These are phyloP conservation scores for Chlorella sp. DNA, from an alignment of 139 green algal genomes.

Conservation along the genomic window DNA sequence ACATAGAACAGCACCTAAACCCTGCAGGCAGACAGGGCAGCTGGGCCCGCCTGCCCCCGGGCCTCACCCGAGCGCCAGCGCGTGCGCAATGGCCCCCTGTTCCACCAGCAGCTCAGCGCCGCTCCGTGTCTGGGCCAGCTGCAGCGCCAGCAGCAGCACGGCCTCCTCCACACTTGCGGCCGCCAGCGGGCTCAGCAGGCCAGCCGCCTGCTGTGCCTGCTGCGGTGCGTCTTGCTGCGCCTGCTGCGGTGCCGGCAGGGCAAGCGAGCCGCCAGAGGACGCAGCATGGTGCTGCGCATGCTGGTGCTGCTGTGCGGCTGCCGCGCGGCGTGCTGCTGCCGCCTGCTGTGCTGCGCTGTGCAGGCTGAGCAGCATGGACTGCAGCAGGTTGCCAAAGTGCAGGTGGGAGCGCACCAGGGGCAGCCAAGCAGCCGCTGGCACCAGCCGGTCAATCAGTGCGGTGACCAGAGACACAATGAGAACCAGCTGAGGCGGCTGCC, in stretches of 20 bases:
- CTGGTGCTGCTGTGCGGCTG: neutral
- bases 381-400: slow-evolving; percentile 31
- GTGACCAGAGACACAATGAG: slow-evolving; percentile 19
- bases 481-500: slow-evolving; percentile 16
- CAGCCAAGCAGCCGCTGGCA: slow-evolving; percentile 22
- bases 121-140: slow-evolving; percentile 27
- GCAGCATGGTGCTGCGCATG: no score
- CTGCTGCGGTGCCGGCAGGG: neutral
- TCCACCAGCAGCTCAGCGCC: slow-evolving; percentile 43
- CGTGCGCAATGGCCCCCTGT: slow-evolving; percentile 29
- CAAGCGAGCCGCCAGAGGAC: neutral
- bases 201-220: neutral
- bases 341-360: slow-evolving; percentile 6
- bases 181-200: slow-evolving; percentile 16
- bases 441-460: slow-evolving; percentile 15
- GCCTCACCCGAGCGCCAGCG: slow-evolving; percentile 24
- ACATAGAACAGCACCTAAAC: no score
- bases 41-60: neutral
- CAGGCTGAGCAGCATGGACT: slow-evolving; percentile 20
- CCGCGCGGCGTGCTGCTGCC: neutral
- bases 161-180: slow-evolving; percentile 23
- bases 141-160: slow-evolving; percentile 36
- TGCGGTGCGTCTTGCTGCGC: neutral
- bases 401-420: slow-evolving; percentile 23
- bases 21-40: no score